Conservation (phyloP, 2,329 filamentous ascomycete species). For the Teratosphaeria nubilosa region DNA sequence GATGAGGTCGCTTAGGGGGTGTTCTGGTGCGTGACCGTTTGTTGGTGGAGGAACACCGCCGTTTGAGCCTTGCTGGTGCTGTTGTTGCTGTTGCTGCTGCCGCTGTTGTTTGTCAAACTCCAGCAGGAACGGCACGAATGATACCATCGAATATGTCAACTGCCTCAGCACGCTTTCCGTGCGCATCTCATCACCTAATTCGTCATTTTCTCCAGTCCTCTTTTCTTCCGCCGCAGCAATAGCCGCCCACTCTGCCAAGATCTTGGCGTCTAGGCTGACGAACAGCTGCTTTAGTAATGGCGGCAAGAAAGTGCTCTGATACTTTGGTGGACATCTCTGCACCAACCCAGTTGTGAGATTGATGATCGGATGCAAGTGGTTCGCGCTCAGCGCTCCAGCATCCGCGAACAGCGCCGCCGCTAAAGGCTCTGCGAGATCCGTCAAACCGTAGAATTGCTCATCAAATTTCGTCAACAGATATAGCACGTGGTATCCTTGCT, state of each 20-base stretch:
- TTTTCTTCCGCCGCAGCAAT: conserved; percentile 44
- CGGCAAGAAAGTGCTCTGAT: conserved; percentile 71
- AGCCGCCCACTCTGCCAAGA: conserved; percentile 75
- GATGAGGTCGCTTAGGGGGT: conserved; percentile 68
- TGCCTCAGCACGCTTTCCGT: conserved; percentile 89
- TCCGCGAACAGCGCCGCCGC: conserved; percentile 77
- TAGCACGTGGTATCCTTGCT: conserved; percentile 87
- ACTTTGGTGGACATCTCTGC: conserved; percentile 76
- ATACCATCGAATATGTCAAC: conserved; percentile 81
- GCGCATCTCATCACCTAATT: conserved; percentile 91
- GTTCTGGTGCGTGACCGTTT: conserved; percentile 25
- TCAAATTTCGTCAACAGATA: conserved; percentile 87
- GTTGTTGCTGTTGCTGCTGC: conserved; percentile 7
- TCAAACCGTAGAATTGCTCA: conserved; percentile 81
- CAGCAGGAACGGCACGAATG: conserved; percentile 82
- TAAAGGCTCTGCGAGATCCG: conserved; percentile 70
- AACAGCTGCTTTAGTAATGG: conserved; percentile 76
- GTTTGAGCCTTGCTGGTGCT: background rate
- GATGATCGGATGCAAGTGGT: conserved; percentile 87
- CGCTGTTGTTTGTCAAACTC: conserved; percentile 51
- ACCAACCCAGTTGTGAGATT: conserved; percentile 83
- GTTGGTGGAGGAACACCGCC: conserved; percentile 6
- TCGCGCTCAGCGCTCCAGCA: conserved; percentile 71
- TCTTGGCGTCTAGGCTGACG: conserved; percentile 75
- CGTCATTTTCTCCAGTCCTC: conserved; percentile 54